phyloP scores from a whole-genome alignment of 1,284 basidiomycete species.

The Moesziomyces globuligerus region DNA sequence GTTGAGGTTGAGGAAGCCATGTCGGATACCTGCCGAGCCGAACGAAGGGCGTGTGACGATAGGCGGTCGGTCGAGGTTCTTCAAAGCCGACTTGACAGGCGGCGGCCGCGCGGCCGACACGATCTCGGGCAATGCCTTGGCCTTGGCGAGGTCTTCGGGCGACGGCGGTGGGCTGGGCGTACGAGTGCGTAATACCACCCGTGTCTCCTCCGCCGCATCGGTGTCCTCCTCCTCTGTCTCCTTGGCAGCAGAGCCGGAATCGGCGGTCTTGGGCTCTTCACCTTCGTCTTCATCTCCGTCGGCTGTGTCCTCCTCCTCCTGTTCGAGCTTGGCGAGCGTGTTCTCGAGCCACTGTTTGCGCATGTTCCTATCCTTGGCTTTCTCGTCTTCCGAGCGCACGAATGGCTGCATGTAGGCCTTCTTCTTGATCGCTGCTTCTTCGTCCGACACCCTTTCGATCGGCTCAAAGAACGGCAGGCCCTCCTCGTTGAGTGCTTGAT shows the following conservation, averaged over 20 bases:
- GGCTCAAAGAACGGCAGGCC: slow-evolving; percentile 65
- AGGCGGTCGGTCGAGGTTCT: slow-evolving; percentile 19
- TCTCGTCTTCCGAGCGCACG: slow-evolving; percentile 8
- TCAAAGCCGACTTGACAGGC: slow-evolving; percentile 44
- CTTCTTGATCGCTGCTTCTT: slow-evolving; percentile 19
- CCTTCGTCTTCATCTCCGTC: slow-evolving; percentile 16
- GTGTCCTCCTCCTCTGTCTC: background rate
- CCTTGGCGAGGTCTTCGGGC: slow-evolving; percentile 13
- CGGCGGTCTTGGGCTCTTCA: too few relatives aligned
- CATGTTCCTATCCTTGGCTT: slow-evolving; percentile 21
- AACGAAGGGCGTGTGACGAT: slow-evolving; percentile 39
- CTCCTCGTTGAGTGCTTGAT: slow-evolving; percentile 63
- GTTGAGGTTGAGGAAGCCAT: slow-evolving; percentile 55
- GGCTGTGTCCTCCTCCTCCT: slow-evolving; percentile 42
- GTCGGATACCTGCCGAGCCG: slow-evolving; percentile 40
- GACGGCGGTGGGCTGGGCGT: slow-evolving; percentile 42
- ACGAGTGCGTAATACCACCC: slow-evolving; percentile 36
- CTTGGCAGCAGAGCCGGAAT: background rate
- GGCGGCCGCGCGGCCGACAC: slow-evolving; percentile 43
- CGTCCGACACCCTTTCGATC: slow-evolving; percentile 49
- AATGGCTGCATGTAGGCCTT: slow-evolving; percentile 51
- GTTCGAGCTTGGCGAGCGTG: slow-evolving; percentile 53
- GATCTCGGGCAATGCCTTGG: slow-evolving; percentile 31
- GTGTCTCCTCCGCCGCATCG: slow-evolving; percentile 28
- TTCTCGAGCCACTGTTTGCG: slow-evolving; percentile 56